Base-by-base conservation (phyloP, 768 basidiomycete genomes). In the Russula vinacea region DNA sequence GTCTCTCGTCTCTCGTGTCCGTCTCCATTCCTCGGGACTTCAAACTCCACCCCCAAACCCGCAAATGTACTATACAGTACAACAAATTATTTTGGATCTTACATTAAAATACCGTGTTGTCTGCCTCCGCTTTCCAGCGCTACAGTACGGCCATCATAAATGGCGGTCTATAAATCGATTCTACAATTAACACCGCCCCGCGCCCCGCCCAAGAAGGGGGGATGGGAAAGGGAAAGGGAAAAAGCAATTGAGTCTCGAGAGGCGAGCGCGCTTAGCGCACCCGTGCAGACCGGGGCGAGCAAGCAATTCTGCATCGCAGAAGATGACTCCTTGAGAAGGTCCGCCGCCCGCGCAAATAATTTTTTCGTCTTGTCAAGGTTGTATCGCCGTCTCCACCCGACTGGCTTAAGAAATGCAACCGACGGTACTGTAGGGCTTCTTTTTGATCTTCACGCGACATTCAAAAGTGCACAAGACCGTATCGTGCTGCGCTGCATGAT, bases 1-100 rank as follows among this genome's bases (percentile, higher is more conserved):
- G 16, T 26, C 22, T 55, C n/a, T 64, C 35, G 52, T 17, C 40
- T 40, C 1, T 50, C 14, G 11, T 26, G 32, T 54, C 54, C 50
- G 52, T 58, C 58, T 64, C 63, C 63, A 59, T 60, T 64, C 57
- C 52, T 49, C 24, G 16, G 35, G 16, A 52, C 63, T 60, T 45
- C 45, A 59, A 54, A 26, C 24, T 22, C 39, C 32, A 22, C 40
- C 24, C 33, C 3, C 26, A 64, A 37, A 37, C n/a, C n/a, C n/a
- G n/a, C n/a, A n/a, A n/a, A n/a, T n/a, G n/a, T n/a, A n/a, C n/a
- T n/a, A n/a, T n/a, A n/a, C n/a, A 35, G 57, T 33, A 58, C 29
- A 47, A 11, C 13, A 11, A n/a, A 47, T 47, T 22, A 22, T 13
- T 47, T 11, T 22, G 10, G n/a, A 47, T 24, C 32, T n/a, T n/a